phyloP scores from a whole-genome alignment of 139 green algal species.

The Edaphochlamys debaryana region DNA sequence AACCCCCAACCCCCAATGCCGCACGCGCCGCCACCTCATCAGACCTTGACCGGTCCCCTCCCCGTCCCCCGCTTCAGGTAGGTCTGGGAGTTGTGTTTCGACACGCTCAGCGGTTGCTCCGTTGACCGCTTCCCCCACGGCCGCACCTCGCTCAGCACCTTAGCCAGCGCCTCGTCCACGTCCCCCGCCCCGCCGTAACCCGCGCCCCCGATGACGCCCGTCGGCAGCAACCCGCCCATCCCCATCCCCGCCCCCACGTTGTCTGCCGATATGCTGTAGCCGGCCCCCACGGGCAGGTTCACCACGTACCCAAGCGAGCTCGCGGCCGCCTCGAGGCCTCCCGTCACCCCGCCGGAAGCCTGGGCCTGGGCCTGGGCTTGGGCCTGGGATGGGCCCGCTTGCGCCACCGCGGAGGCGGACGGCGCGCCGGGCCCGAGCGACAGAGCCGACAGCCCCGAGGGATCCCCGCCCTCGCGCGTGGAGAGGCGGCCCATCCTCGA shows the following conservation, averaged over 20 bases:
- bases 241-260: not conserved
- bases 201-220: not conserved
- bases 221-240: not conserved
- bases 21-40: too few species aligned
- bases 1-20: too few species aligned
- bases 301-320: slow-evolving; percentile 10
- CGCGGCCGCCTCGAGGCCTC: not conserved
- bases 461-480: not conserved
- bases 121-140: slow-evolving; percentile 47
- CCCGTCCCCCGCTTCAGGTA: not conserved
- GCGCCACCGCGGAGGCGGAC: too few species aligned
- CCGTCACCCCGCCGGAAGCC: too few species aligned
- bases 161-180: slow-evolving; percentile 26
- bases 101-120: slow-evolving; percentile 34
- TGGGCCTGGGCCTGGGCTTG: too few species aligned
- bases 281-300: too few species aligned
- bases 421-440: too few species aligned
- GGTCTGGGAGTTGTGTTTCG: slow-evolving; percentile 18
- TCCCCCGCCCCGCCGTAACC: not conserved
- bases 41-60: too few species aligned
- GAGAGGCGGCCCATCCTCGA: not conserved
- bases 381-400: too few species aligned
- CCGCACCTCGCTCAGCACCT: slow-evolving; percentile 58
- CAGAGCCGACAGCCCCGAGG: too few species aligned
- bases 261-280: not conserved